A percentile compares a stretch with the other conserved stretches of the same genome.
Evolutionary conservation across 169 alveolate genomes (phyloP).

Genomic region (Pseudocohnilembus persalinus): DNA sequence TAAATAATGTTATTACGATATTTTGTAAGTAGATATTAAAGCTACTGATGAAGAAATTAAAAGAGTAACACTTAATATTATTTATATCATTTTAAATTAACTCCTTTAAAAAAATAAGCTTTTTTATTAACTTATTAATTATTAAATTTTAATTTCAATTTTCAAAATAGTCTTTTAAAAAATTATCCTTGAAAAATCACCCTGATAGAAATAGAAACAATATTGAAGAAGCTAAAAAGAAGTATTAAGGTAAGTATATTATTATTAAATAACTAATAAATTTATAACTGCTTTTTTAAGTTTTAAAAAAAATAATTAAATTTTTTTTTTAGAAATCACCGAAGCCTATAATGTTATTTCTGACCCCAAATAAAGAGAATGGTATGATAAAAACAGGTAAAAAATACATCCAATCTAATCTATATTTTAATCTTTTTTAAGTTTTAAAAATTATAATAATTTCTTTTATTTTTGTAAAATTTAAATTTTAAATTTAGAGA

Average conservation of each 20-base stretch:
- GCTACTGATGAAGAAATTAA: conserved; percentile 57
- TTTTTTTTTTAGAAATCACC: conserved; percentile 33
- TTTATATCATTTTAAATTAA: neutral
- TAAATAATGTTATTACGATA: conserved; percentile 54
- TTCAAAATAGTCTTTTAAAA: conserved; percentile 55
- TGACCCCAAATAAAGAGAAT: conserved; percentile 60
- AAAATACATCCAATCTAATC: conserved; percentile 33
- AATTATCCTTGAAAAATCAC: conserved; percentile 59
- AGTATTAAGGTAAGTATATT: neutral
- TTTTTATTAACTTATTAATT: neutral
- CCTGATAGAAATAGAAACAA: conserved; percentile 67
- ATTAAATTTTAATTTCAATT: neutral
- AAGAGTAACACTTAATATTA: conserved; percentile 32
- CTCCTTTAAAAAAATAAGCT: no score
- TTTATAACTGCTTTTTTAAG: neutral
- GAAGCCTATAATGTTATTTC: conserved; percentile 61
- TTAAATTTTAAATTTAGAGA: no score
- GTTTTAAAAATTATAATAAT: no score
- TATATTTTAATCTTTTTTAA: no score
- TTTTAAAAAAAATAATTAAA: no score
- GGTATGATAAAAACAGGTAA: conserved; percentile 60
- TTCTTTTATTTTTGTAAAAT: neutral
- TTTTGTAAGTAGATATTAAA: conserved; percentile 55
- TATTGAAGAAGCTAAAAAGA: conserved; percentile 48
- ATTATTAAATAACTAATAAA: conserved; percentile 25